Conservation (phyloP, 345 rosid genomes). For the Theobroma cacao region DNA sequence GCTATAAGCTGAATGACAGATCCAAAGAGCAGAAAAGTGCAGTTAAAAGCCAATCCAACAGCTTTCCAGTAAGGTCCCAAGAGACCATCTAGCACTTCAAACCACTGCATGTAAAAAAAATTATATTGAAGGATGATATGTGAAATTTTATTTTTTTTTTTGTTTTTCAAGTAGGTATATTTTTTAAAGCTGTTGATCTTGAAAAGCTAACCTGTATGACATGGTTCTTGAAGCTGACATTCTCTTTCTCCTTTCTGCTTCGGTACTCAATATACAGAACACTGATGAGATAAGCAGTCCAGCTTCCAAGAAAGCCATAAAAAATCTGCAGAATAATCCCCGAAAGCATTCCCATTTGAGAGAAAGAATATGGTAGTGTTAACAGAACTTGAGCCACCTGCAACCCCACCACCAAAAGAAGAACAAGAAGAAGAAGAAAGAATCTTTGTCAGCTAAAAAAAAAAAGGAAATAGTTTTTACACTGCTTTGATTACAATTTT, state of each 20-base stretch:
- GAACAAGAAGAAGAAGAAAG: not conserved
- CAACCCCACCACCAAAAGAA: conserved; percentile 6
- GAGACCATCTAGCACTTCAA: conserved; percentile 81
- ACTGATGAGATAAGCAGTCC: conserved; percentile 93
- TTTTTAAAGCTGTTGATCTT: conserved; percentile 10
- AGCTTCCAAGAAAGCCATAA: conserved; percentile 75
- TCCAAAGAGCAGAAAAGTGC: conserved; percentile 83
- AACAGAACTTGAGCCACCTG: conserved; percentile 90
- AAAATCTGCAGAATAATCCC: conserved; percentile 74
- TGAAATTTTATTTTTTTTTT: not conserved
- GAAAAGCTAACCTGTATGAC: conserved; percentile 68
- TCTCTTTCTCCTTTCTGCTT: conserved; percentile 73
- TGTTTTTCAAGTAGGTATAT: not conserved
- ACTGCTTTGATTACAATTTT: not conserved
- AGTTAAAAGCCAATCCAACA: conserved; percentile 71
- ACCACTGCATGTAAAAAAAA: conserved; percentile 50
- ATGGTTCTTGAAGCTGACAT: conserved; percentile 84
- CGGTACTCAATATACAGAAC: conserved; percentile 75
- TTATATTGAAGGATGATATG: not conserved
- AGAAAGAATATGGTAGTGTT: conserved; percentile 86
- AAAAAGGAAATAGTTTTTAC: not conserved
- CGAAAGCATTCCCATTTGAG: conserved; percentile 88
- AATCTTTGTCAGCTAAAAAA: not conserved
- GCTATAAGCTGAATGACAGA: conserved; percentile 86
- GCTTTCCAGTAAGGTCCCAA: conserved; percentile 88